Conservation (phyloP, 768 basidiomycete genomes). For the Fibroporia radiculosa region DNA sequence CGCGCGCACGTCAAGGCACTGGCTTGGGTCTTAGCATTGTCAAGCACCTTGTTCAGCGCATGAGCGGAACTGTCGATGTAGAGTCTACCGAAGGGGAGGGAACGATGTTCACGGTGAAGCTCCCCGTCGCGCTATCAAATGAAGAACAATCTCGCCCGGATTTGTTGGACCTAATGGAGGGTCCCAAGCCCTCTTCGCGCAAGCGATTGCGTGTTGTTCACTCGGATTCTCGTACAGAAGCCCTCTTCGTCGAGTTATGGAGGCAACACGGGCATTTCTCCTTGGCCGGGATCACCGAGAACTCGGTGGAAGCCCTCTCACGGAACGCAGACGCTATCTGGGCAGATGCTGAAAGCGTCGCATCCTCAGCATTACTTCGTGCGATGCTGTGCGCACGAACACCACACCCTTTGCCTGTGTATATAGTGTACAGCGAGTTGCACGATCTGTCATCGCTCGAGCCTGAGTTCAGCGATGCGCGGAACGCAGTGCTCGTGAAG, state of each 20-base stretch:
- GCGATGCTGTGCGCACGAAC: conserved; percentile 8
- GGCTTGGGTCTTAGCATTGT: conserved; percentile 24
- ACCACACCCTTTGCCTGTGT: conserved; percentile 6
- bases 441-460: conserved; percentile 17
- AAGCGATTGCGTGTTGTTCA: conserved; percentile 19
- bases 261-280: conserved; percentile 11
- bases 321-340: conserved; percentile 17
- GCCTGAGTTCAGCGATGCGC: conserved; percentile 12
- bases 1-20: conserved; percentile 20
- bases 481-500: conserved; percentile 20
- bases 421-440: conserved; percentile 16
- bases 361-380: conserved; percentile 9
- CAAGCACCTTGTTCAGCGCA: conserved; percentile 23
- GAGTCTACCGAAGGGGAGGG: conserved; percentile 19
- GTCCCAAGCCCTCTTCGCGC: background rate
- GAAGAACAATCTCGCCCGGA: background rate
- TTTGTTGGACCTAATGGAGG: background rate
- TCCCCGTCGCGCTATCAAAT: conserved; percentile 15
- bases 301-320: conserved; percentile 8
- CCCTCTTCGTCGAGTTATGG: conserved; percentile 16
- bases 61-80: conserved; percentile 22
- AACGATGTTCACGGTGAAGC: conserved; percentile 19
- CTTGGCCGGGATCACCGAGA: background rate
- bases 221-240: conserved; percentile 15
- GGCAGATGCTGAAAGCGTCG: conserved; percentile 18